These are phyloP conservation scores for Mycosarcoma mackinlayi DNA, from an alignment of 1,284 basidiomycete species.

Conservation along the genomic window DNA sequence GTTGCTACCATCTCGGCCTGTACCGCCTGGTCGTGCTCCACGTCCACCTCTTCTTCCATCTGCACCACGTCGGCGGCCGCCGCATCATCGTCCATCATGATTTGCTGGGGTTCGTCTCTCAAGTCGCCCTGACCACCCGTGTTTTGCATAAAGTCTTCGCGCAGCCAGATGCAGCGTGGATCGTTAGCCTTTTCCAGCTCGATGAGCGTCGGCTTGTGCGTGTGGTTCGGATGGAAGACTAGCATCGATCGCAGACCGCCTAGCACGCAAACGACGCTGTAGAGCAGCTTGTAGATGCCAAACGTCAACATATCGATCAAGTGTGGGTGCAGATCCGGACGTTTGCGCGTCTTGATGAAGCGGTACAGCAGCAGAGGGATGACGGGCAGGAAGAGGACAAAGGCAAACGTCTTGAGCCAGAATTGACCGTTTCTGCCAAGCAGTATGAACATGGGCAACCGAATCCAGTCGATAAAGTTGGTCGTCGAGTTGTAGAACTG, in stretches of 20 bases:
- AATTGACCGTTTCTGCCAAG: constrained; percentile 26
- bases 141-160: constrained; percentile 26
- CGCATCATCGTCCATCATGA: constrained; percentile 11
- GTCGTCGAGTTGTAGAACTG: constrained; percentile 40
- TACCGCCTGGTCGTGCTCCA: not conserved
- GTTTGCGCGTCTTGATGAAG: constrained; percentile 28
- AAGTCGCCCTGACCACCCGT: constrained; percentile 28
- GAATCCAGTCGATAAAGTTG: constrained; percentile 49
- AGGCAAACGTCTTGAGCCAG: constrained; percentile 23
- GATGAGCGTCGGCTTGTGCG: constrained; percentile 15
- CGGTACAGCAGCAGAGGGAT: constrained; percentile 24
- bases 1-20: constrained; percentile 1
- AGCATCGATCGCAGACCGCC: constrained; percentile 23
- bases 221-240: constrained; percentile 31
- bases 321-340: constrained; percentile 34
- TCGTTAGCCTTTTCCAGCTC: constrained; percentile 36
- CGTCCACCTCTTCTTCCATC: not conserved
- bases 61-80: not conserved
- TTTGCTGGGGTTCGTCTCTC: constrained; percentile 26
- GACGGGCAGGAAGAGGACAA: constrained; percentile 26
- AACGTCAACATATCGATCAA: constrained; percentile 34
- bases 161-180: constrained; percentile 29
- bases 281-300: constrained; percentile 39
- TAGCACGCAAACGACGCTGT: constrained; percentile 27
- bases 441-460: constrained; percentile 36